Conservation (phyloP, 1,139 yeast genomes). For the Candida sp. region DNA sequence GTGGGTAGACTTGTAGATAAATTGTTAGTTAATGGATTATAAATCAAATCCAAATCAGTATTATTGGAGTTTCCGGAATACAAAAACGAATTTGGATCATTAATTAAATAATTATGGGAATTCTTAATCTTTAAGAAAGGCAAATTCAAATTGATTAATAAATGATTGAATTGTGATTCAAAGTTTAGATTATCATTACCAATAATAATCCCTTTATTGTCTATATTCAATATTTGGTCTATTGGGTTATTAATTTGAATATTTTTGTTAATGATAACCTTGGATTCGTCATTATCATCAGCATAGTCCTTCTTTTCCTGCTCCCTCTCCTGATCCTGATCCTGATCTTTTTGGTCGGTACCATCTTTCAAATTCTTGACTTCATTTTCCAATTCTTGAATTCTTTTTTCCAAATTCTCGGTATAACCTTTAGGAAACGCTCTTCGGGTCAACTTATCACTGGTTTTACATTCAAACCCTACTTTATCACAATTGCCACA, state of each 20-base stretch:
- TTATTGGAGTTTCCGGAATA: constrained; percentile 42
- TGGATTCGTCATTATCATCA: neutral
- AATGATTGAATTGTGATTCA: constrained; percentile 47
- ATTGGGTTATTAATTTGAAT: constrained; percentile 44
- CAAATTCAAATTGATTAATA: constrained; percentile 41
- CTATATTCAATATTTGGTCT: constrained; percentile 47
- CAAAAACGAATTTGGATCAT: constrained; percentile 43
- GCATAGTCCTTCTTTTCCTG: constrained; percentile 1
- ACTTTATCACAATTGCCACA: constrained; percentile 65
- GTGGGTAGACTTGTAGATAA: constrained; percentile 28
- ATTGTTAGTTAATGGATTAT: constrained; percentile 40
- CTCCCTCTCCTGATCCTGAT: neutral
- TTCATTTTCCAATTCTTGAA: constrained; percentile 60
- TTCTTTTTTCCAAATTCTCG: constrained; percentile 62
- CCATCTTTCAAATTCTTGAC: constrained; percentile 19
- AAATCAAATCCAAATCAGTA: constrained; percentile 38
- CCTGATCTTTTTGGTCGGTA: constrained; percentile 1
- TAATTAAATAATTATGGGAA: constrained; percentile 41
- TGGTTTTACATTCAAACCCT: constrained; percentile 65
- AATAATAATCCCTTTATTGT: constrained; percentile 42
- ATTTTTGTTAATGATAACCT: constrained; percentile 12
- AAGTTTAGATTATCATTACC: constrained; percentile 49
- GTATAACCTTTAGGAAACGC: constrained; percentile 79
- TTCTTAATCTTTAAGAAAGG: constrained; percentile 47
- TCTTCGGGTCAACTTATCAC: constrained; percentile 68